Percentiles rank a stretch among this genome's conserved stretches.
Evolutionary conservation across 768 basidiomycete species (phyloP).

Genomic region (Suillus subluteus): DNA sequence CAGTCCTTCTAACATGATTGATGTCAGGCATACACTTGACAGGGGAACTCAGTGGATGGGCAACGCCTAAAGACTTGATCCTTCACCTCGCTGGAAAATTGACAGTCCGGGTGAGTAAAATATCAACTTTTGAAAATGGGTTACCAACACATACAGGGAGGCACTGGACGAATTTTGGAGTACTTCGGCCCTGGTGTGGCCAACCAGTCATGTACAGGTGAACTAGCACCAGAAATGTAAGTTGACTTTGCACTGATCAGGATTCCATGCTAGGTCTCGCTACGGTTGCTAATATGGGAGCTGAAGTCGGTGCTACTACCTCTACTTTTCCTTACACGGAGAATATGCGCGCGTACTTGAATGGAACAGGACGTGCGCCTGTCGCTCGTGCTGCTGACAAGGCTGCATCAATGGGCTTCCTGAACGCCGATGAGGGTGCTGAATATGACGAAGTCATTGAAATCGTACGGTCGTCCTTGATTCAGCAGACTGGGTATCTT

Average conservation of each 20-base stretch:
- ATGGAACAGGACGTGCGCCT: conserved; percentile 84
- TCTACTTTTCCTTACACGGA: conserved; percentile 96
- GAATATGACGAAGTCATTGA: conserved; percentile 96
- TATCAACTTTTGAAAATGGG: conserved; percentile 2
- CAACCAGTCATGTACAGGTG: conserved; percentile 91
- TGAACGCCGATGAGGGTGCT: conserved; percentile 81
- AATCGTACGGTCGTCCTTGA: conserved; percentile 58
- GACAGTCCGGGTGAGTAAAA: conserved; percentile 79
- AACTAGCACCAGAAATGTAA: conserved; percentile 12
- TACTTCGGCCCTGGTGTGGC: conserved; percentile 95
- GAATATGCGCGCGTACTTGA: conserved; percentile 87
- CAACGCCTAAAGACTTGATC: conserved; percentile 95
- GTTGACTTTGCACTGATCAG: conserved; percentile 5
- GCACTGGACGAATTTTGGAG: conserved; percentile 94
- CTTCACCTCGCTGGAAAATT: conserved; percentile 92
- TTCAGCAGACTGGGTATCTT: conserved; percentile 5
- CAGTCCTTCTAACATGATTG: conserved; percentile 2
- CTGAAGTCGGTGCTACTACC: conserved; percentile 99
- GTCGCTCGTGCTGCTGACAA: conserved; percentile 87
- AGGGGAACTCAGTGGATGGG: conserved; percentile 88
- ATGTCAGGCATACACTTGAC: conserved; percentile 80
- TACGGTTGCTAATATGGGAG: conserved; percentile 98
- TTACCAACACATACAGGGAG: conserved; percentile 60
- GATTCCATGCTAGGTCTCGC: conserved; percentile 63
- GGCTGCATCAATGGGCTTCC: conserved; percentile 77